Evolutionary conservation across 2,329 filamentous ascomycete genomes (phyloP).

Genomic region (Monascus ruber): DNA sequence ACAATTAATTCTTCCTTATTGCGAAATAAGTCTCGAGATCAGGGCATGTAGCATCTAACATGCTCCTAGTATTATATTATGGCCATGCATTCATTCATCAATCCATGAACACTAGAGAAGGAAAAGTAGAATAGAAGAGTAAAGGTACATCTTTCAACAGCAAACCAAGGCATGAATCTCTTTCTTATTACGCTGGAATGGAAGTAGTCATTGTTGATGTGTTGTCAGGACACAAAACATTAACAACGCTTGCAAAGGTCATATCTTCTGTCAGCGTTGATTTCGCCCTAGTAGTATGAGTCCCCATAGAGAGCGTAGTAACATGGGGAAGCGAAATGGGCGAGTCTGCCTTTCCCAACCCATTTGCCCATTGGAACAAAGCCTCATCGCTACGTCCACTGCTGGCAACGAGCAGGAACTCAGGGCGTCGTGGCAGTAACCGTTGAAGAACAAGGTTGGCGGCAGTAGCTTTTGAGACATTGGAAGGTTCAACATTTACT

Average conservation of each 20-base stretch:
- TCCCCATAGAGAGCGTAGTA: conserved; percentile 71
- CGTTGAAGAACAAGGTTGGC: conserved; percentile 58
- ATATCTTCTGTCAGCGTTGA: conserved; percentile 76
- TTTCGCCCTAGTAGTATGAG: conserved; percentile 71
- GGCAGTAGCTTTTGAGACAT: conserved; percentile 77
- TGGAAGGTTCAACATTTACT: conserved; percentile 71
- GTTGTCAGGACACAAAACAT: conserved; percentile 5
- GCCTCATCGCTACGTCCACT: conserved; percentile 83
- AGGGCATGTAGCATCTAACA: too few relatives aligned
- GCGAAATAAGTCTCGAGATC: too few relatives aligned
- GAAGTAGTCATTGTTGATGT: too few relatives aligned
- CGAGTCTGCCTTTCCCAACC: conserved; percentile 44
- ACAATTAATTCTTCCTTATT: too few relatives aligned
- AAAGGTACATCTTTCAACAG: too few relatives aligned
- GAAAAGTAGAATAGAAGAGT: too few relatives aligned
- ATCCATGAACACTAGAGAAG: too few relatives aligned
- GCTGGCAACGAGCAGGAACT: conserved; percentile 80
- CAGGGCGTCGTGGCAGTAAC: conserved; percentile 48
- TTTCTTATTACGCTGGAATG: too few relatives aligned
- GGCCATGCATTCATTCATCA: too few relatives aligned
- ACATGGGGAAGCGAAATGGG: conserved; percentile 47
- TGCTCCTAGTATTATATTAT: too few relatives aligned
- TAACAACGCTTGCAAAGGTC: conserved; percentile 50
- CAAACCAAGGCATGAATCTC: too few relatives aligned
- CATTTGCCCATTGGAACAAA: conserved; percentile 89